A percentile compares a stretch with the other conserved stretches of the same genome.
phyloP scores from a whole-genome alignment of 352 stramenopile genomes.

The Pythium dissotocum region DNA sequence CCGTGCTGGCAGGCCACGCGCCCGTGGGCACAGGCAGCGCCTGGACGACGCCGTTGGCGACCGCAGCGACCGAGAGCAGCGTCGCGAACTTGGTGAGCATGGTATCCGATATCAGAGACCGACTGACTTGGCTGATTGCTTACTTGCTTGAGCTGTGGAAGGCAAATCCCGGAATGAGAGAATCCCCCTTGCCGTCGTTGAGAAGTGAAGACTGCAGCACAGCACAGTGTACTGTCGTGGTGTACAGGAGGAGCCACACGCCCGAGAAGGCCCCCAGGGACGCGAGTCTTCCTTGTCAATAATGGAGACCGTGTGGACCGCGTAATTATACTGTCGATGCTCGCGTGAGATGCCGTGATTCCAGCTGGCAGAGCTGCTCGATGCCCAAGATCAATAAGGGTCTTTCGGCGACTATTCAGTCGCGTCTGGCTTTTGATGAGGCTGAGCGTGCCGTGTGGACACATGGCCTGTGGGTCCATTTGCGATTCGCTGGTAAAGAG shows the following conservation, averaged over 20 bases:
- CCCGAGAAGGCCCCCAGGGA: too few relatives aligned
- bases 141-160: not conserved
- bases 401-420: too few relatives aligned
- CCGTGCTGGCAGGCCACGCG: slow-evolving; percentile 29
- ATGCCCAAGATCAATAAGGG: too few relatives aligned
- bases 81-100: slow-evolving; percentile 17
- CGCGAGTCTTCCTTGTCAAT: too few relatives aligned
- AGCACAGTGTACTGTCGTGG: too few relatives aligned
- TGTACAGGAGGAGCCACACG: too few relatives aligned
- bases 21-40: slow-evolving; percentile 21
- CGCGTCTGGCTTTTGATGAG: too few relatives aligned
- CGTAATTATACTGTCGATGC: not conserved
- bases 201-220: not conserved
- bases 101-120: not conserved
- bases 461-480: too few relatives aligned
- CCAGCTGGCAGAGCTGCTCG: not conserved
- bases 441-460: too few relatives aligned
- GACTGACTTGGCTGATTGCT: not conserved
- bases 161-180: slow-evolving; percentile 3
- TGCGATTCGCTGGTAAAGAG: too few relatives aligned
- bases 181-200: too few relatives aligned
- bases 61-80: not conserved
- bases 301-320: too few relatives aligned
- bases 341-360: not conserved
- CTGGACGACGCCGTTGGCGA: not conserved